Percentiles rank a stretch among this genome's conserved stretches.
Evolutionary conservation across 176 grass and related monocot genomes (phyloP).

Genomic region (Carex myosuroides): DNA sequence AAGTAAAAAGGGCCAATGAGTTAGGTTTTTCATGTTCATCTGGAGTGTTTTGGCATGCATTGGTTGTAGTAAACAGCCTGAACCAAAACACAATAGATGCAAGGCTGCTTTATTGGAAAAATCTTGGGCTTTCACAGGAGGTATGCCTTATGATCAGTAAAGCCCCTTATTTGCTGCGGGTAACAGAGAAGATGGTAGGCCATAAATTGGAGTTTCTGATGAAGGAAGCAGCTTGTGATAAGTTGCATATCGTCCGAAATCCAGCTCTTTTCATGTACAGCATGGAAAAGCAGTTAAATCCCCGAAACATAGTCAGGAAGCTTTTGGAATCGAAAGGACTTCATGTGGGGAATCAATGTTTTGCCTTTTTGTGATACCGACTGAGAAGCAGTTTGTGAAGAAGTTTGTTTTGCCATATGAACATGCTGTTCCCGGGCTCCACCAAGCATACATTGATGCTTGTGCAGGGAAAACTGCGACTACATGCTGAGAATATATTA

Average conservation of each 20-base stretch:
- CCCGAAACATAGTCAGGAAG: slow-evolving; percentile 23
- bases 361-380: background rate
- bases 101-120: slow-evolving; percentile 24
- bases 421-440: slow-evolving; percentile 2
- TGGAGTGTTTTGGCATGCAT: background rate
- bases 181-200: too few species aligned
- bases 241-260: background rate
- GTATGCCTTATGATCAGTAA: background rate
- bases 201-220: too few species aligned
- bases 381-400: background rate
- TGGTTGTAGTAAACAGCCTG: background rate
- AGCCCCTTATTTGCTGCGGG: too few species aligned
- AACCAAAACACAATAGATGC: slow-evolving; percentile 18
- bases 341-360: background rate
- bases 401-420: slow-evolving; percentile 16
- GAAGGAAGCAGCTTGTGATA: slow-evolving; percentile 5
- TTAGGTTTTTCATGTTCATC: background rate
- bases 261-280: slow-evolving; percentile 30
- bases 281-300: slow-evolving; percentile 39
- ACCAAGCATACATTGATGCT: background rate
- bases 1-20: too few species aligned
- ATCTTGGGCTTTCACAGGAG: background rate
- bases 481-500: background rate
- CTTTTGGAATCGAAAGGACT: slow-evolving; percentile 16
- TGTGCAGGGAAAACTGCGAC: background rate